Percentiles rank a stretch among this genome's conserved stretches.
Evolutionary conservation across 306 rosid genomes (phyloP).

Genomic region (Ammopiptanthus mongolicus): DNA sequence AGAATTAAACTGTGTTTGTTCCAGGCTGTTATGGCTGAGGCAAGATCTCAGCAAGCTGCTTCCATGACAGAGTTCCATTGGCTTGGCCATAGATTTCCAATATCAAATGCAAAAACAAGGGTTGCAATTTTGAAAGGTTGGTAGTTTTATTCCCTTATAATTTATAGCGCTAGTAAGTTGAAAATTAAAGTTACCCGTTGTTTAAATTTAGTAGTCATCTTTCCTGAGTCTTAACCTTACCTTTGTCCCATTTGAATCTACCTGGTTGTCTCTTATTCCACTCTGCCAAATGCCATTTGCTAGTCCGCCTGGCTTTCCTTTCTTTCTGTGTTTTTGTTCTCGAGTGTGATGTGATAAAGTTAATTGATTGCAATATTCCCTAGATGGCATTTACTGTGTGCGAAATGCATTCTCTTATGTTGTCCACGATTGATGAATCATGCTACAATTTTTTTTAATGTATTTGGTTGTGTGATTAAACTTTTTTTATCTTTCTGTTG

Average conservation of each 20-base stretch:
- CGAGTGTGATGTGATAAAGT: not conserved
- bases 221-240: constrained; percentile 2
- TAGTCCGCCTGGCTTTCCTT: not conserved
- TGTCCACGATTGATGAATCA: not conserved
- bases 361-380: constrained; percentile 13
- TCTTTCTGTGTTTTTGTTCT: not conserved
- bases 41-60: constrained; percentile 99
- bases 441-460: not conserved
- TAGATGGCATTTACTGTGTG: not conserved
- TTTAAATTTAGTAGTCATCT: not conserved
- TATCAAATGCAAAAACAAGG: constrained; percentile 92
- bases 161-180: not conserved
- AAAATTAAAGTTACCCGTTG: not conserved
- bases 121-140: constrained; percentile 88
- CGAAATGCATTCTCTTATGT: not conserved
- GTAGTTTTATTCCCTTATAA: constrained; percentile 19
- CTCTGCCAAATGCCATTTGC: not conserved
- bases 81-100: constrained; percentile 96
- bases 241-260: not conserved
- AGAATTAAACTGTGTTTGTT: constrained; percentile 20
- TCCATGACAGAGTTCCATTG: constrained; percentile 95
- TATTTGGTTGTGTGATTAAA: constrained; percentile 7
- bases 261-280: not conserved
- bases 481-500: not conserved
- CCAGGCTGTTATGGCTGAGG: constrained; percentile 98